A percentile compares a stretch with the other conserved stretches of the same genome.
phyloP scores from a whole-genome alignment of 2,329 filamentous ascomycete species.

The Dothideomycetes sp. region DNA sequence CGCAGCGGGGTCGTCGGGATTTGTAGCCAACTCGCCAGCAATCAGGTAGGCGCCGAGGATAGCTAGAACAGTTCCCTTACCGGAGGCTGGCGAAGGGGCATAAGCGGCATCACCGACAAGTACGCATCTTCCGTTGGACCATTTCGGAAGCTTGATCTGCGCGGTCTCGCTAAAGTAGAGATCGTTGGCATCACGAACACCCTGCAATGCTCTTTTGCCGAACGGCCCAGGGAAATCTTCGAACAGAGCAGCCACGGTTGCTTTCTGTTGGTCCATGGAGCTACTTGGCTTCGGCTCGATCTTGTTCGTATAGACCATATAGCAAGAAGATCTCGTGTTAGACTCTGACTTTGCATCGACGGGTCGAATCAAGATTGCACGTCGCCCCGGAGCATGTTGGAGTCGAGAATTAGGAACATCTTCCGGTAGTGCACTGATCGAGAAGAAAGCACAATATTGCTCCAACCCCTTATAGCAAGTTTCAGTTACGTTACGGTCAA shows the following conservation, averaged over 20 bases:
- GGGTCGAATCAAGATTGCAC: conserved; percentile 18
- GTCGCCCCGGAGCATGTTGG: conserved; percentile 15
- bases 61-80: conserved; percentile 27
- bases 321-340: conserved; percentile 15
- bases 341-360: conserved; percentile 11
- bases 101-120: conserved; percentile 33
- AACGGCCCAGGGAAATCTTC: conserved; percentile 21
- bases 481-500: conserved; percentile 15
- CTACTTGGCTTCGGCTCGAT: conserved; percentile 12
- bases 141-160: conserved; percentile 29
- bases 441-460: conserved; percentile 22
- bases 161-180: conserved; percentile 37
- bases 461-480: conserved; percentile 15
- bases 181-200: too few relatives aligned
- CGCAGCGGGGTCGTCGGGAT: conserved; percentile 5
- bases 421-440: conserved; percentile 16
- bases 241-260: conserved; percentile 13
- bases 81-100: conserved; percentile 28
- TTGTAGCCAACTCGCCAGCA: conserved; percentile 27
- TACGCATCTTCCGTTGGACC: conserved; percentile 26
- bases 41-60: conserved; percentile 33
- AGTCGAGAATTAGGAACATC: conserved; percentile 17
- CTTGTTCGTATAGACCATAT: too few relatives aligned
- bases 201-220: conserved; percentile 30
- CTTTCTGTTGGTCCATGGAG: conserved; percentile 13